Percentiles rank a stretch among this genome's conserved stretches.
phyloP scores from a whole-genome alignment of 495 filamentous ascomycete species.

The Paragyromitra xinjiangensis region DNA sequence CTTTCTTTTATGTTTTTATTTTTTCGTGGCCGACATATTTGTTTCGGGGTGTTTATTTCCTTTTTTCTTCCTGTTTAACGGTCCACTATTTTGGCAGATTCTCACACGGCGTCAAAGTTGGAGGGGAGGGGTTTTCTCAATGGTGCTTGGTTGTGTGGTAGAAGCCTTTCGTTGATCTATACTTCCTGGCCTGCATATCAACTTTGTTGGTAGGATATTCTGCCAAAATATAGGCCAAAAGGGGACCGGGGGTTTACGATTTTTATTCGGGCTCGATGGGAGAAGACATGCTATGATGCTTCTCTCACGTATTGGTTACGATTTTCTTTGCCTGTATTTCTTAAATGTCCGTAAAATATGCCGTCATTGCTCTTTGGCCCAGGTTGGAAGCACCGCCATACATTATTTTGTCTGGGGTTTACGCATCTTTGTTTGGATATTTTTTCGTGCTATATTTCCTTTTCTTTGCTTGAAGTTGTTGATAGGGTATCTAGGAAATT shows the following conservation, averaged over 20 bases:
- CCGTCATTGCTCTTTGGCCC: neutral
- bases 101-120: constrained; percentile 4
- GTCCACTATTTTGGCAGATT: constrained; percentile 38
- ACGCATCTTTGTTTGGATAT: neutral
- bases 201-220: constrained; percentile 16
- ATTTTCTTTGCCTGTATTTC: constrained; percentile 34
- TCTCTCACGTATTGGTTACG: constrained; percentile 36
- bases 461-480: constrained; percentile 21
- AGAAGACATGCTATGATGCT: constrained; percentile 2
- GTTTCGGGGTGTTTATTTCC: constrained; percentile 14
- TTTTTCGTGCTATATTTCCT: constrained; percentile 12
- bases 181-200: neutral
- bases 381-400: neutral
- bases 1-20: constrained; percentile 1
- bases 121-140: neutral
- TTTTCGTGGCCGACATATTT: neutral
- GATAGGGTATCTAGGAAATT: neutral
- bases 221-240: constrained; percentile 30
- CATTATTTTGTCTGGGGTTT: neutral
- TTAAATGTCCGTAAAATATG: constrained; percentile 14
- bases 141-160: constrained; percentile 19
- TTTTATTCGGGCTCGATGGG: constrained; percentile 27
- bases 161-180: neutral
- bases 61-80: constrained; percentile 19
- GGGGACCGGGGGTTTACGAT: neutral